phyloP scores from a whole-genome alignment of 2,329 filamentous ascomycete genomes.

The Xylariales sp. region DNA sequence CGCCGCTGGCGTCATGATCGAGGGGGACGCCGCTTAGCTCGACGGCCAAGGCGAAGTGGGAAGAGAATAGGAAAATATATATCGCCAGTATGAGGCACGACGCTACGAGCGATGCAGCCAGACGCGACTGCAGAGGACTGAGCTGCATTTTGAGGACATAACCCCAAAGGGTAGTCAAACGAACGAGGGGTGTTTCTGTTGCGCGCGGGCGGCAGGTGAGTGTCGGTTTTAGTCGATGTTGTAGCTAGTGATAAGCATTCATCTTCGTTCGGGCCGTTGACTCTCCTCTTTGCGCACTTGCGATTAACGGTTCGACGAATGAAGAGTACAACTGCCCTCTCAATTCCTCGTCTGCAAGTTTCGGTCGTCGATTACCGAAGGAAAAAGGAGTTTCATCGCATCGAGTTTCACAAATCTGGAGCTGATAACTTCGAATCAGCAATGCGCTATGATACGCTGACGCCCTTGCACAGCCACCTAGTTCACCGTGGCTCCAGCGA shows the following conservation, averaged over 20 bases:
- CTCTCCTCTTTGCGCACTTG: no score
- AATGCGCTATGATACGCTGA: not conserved
- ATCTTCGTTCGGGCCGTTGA: no score
- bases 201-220: not conserved
- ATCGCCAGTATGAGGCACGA: slow-evolving; percentile 55
- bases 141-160: slow-evolving; percentile 50
- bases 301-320: no score
- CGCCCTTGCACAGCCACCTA: not conserved
- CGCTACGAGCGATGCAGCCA: slow-evolving; percentile 61
- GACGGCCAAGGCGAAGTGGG: slow-evolving; percentile 57
- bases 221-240: no score
- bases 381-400: not conserved
- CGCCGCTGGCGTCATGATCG: slow-evolving; percentile 14
- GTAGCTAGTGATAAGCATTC: no score
- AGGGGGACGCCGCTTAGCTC: slow-evolving; percentile 34
- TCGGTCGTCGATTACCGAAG: not conserved
- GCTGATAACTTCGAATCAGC: no score
- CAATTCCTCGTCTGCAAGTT: no score
- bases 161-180: slow-evolving; percentile 33
- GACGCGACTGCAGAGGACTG: slow-evolving; percentile 66
- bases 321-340: no score
- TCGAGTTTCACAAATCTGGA: slow-evolving; percentile 12
- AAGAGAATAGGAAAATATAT: slow-evolving; percentile 55
- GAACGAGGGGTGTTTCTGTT: not conserved
- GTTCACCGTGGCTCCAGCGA: not conserved